A percentile compares a stretch with the other conserved stretches of the same genome.
These are phyloP conservation scores for Craterostigma plantagineum DNA, from an alignment of 257 asterid species.

Conservation along the genomic window DNA sequence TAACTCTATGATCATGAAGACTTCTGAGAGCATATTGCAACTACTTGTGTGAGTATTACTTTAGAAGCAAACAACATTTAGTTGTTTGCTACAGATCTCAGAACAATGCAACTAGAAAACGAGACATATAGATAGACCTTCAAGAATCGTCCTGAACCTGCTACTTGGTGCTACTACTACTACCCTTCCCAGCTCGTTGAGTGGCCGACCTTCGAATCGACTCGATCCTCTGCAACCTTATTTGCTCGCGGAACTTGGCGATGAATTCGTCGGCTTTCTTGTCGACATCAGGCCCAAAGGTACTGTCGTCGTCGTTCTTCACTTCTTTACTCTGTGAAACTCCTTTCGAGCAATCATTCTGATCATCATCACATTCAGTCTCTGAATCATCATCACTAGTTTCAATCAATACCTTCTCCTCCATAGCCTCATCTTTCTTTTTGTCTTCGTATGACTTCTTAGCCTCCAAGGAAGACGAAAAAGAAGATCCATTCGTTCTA, in stretches of 20 bases:
- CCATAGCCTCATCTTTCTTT: not conserved
- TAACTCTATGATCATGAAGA: no score
- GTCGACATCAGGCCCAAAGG: constrained; percentile 66
- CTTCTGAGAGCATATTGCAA: no score
- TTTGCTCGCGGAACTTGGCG: constrained; percentile 86
- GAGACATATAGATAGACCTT: no score
- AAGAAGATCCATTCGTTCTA: constrained; percentile 10
- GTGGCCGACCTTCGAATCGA: constrained; percentile 63
- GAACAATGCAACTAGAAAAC: no score
- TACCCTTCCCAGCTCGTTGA: constrained; percentile 6
- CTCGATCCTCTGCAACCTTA: constrained; percentile 71
- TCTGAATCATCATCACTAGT: constrained; percentile 21
- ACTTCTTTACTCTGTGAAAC: constrained; percentile 9
- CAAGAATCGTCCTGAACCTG: no score
- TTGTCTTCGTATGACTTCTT: constrained; percentile 2
- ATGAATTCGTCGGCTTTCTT: constrained; percentile 95
- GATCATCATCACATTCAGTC: constrained; percentile 14
- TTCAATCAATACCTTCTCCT: constrained; percentile 12
- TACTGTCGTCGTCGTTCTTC: constrained; percentile 8
- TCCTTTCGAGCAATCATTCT: constrained; percentile 16
- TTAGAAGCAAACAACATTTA: no score
- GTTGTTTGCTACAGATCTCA: no score
- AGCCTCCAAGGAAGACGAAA: not conserved
- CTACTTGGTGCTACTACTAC: no score
- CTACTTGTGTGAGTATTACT: no score